These are phyloP conservation scores for Cercospora zeina DNA, from an alignment of 2,329 filamentous ascomycete species.

Conservation along the genomic window DNA sequence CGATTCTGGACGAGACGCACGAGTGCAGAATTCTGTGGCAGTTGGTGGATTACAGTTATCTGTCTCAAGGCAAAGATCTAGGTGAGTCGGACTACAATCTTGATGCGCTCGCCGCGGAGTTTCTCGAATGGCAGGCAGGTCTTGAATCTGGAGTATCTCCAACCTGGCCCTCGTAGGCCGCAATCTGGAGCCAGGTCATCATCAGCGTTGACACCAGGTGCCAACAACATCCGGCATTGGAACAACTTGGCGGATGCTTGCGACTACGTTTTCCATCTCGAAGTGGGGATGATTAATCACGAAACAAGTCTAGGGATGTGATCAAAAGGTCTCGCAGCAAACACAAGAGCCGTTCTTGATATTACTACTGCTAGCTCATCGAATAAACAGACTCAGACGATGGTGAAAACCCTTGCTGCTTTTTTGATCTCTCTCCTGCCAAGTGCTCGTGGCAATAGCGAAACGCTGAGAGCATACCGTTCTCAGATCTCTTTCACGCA, in stretches of 20 bases:
- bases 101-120: neutral
- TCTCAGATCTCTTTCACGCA: neutral
- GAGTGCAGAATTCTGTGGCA: neutral
- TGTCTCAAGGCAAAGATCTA: neutral
- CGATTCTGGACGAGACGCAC: neutral
- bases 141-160: neutral
- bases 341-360: neutral
- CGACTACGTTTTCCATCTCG: too few relatives aligned
- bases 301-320: neutral
- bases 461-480: neutral
- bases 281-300: too few relatives aligned
- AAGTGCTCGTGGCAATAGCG: neutral
- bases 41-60: neutral
- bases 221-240: too few relatives aligned
- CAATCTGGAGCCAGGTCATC: neutral
- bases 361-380: neutral
- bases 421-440: neutral
- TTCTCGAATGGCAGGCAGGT: neutral
- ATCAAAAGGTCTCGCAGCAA: neutral
- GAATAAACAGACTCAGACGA: neutral
- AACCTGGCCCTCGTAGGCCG: neutral
- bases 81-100: neutral
- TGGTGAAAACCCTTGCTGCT: neutral
- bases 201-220: too few relatives aligned
- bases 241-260: too few relatives aligned